Base-by-base conservation (phyloP, 345 rosid genomes). In the Ricinus communis region DNA sequence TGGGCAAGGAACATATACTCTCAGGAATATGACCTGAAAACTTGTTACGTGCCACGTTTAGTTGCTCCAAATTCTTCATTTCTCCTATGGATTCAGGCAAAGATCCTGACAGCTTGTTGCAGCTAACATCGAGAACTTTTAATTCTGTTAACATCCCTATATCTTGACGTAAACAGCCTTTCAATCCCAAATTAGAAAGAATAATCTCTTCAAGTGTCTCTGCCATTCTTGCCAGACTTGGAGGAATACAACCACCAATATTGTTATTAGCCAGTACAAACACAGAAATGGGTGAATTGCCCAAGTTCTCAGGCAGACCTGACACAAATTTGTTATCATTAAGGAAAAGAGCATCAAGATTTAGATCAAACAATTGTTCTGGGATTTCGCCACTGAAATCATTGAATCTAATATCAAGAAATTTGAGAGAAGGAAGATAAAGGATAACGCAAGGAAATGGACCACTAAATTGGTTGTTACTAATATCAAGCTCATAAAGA, bases 331-430 rank as follows among this genome's bases (percentile, higher is more conserved):
- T 84, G 74, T 91, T 94, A 83, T 82, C 58, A 76, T 94, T 94
- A 50, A 94, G 79, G 75, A 91, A 94, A 57, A 94, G 78, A 5
- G 98, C 97, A 38, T 94, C 98, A 11, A 94, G 93, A 65, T 80
- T 79, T 62, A 90, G 55, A 50, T 91, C 87, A 56, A 90, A 93
- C 53, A 93, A 72, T 51, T 74, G 45, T 1, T 79, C 43, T 5
- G 95, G 97, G 71, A 91, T 78, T 0, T 70, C 54, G 5, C 97
- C 96, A 6, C 57, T 22, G 81, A 86, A 91, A n/a, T 74, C 71
- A 33, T 88, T 91, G 73, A 66, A 91, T 76, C 97, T 80, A 53
- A 90, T 81, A 76, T 94, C 98, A 0, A 94, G 90, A 80, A 77
- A 94, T 73, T 78, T 94, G 58, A 94, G 80, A 0, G 93, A 87